Conservation (phyloP, 495 filamentous ascomycete genomes). For the Penicillium goetzii region DNA sequence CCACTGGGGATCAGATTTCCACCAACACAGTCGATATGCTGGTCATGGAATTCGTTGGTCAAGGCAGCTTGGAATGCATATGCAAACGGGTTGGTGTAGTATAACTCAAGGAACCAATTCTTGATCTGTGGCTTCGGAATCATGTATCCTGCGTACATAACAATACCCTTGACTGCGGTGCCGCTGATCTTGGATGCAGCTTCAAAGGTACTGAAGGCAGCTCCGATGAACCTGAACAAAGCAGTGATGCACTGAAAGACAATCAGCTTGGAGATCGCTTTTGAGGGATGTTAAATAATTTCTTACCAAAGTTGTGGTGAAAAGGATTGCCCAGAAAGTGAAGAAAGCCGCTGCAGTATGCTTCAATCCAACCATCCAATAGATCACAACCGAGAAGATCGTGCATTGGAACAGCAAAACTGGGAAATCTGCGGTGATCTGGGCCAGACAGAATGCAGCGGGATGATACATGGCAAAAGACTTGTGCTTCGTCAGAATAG, state of each 20-base stretch:
- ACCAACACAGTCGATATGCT: slow-evolving; percentile 51
- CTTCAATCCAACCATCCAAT: slow-evolving; percentile 67
- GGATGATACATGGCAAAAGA: slow-evolving; percentile 74
- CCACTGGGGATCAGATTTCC: slow-evolving; percentile 48
- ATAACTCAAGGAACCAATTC: slow-evolving; percentile 76
- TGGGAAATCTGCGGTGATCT: slow-evolving; percentile 70
- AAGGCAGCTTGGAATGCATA: slow-evolving; percentile 73
- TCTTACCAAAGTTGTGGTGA: slow-evolving; percentile 36
- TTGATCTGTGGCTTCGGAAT: slow-evolving; percentile 69
- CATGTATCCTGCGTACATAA: slow-evolving; percentile 64
- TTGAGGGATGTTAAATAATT: background rate
- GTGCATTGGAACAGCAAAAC: slow-evolving; percentile 63
- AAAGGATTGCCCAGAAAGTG: slow-evolving; percentile 51
- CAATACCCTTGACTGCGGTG: slow-evolving; percentile 31
- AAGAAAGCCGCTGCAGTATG: slow-evolving; percentile 56
- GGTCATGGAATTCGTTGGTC: slow-evolving; percentile 65
- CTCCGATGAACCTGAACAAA: slow-evolving; percentile 53
- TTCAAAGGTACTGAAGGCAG: slow-evolving; percentile 52
- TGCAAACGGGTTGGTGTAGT: slow-evolving; percentile 69
- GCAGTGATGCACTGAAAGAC: slow-evolving; percentile 45
- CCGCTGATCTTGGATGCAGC: slow-evolving; percentile 58
- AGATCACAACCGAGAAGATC: slow-evolving; percentile 70
- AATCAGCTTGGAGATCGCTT: slow-evolving; percentile 4
- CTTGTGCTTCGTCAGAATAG: slow-evolving; percentile 75
- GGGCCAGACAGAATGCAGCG: slow-evolving; percentile 68